Evolutionary conservation across 129 eudicot species (phyloP), one percentile per base, ranked within the genome.

Genomic region (Flaveria brownii): DNA sequence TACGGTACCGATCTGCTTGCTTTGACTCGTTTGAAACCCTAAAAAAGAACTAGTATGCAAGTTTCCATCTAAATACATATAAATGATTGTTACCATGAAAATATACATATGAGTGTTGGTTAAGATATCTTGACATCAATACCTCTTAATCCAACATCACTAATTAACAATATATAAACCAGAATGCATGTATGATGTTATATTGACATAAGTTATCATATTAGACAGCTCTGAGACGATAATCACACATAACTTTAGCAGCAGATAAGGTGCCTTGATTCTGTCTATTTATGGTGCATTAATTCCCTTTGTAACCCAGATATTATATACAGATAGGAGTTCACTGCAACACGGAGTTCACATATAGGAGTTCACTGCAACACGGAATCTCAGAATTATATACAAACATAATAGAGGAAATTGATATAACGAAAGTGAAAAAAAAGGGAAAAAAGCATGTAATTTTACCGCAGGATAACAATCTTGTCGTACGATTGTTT

Each of bases 391-490:
- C 30, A 16, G 70, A 50, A 71, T 63, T 30, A 30, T 15, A 62
- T 14, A 9, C 62, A 22, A 54, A 22, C 22, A 63, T 30, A 63
- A 63, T n/a, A 15, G 22, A 63, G 42, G 20, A 63, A 30, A 5
- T 14, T 30, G 11, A 63, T 30, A 63, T 15, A 45, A 64, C 13
- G 45, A 9, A 5, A 49, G 23, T 13, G 17, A 36, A 28, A 28
- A 28, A 59, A 23, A 57, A 25, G 36, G 46, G 17, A 26, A 28
- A 28, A 70, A 23, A 57, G 36, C 25, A 41, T 69, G 22, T 41
- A 47, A 18, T 13, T 74, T 84, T 77, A 88, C 97, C 97, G 80
- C 83, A 47, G 94, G 90, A 72, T 80, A 88, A 85, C 98, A 92
- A 71, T 81, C 88, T 73, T 90, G 96, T 17, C 83, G 94, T 23